Conservation (phyloP, 768 basidiomycete genomes). For the Vararia minispora region DNA sequence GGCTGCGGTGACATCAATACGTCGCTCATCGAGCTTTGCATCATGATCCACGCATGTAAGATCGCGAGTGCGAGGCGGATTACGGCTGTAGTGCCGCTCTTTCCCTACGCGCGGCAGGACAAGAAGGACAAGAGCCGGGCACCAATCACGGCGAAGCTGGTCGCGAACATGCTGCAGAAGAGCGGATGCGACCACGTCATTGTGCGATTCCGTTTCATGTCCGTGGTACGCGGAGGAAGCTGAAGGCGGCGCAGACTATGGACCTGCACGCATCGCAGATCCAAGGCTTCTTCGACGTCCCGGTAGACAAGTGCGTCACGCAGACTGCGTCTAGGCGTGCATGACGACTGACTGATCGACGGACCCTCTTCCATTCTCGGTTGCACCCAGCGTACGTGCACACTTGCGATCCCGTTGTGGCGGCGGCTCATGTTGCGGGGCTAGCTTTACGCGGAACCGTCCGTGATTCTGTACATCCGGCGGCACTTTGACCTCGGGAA, state of each 20-base stretch:
- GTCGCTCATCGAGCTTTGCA: slow-evolving; percentile 94
- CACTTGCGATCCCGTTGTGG: slow-evolving; percentile 4
- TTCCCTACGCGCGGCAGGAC: slow-evolving; percentile 96
- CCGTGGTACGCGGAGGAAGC: neutral
- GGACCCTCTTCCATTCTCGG: slow-evolving; percentile 1
- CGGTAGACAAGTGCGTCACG: slow-evolving; percentile 97
- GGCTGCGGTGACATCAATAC: slow-evolving; percentile 83
- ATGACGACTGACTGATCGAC: slow-evolving; percentile 6
- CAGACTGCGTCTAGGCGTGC: slow-evolving; percentile 7
- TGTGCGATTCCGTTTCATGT: slow-evolving; percentile 35
- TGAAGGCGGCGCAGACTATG: slow-evolving; percentile 89
- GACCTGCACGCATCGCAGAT: slow-evolving; percentile 98
- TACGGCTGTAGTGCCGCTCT: slow-evolving; percentile 96
- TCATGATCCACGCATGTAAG: slow-evolving; percentile 99
- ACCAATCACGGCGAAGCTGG: slow-evolving; percentile 95
- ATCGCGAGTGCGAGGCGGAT: slow-evolving; percentile 98
- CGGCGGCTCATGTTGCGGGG: slow-evolving; percentile 14
- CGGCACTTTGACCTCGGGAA: slow-evolving; percentile 76
- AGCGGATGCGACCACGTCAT: slow-evolving; percentile 96
- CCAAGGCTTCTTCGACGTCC: slow-evolving; percentile 99
- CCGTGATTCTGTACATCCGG: slow-evolving; percentile 89
- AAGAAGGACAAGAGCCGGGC: slow-evolving; percentile 99
- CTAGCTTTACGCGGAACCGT: slow-evolving; percentile 92
- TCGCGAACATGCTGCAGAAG: slow-evolving; percentile 94
- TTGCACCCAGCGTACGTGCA: slow-evolving; percentile 35